phyloP scores from a whole-genome alignment of 139 green algal genomes.

The Chlamydomonas sphaeroides region DNA sequence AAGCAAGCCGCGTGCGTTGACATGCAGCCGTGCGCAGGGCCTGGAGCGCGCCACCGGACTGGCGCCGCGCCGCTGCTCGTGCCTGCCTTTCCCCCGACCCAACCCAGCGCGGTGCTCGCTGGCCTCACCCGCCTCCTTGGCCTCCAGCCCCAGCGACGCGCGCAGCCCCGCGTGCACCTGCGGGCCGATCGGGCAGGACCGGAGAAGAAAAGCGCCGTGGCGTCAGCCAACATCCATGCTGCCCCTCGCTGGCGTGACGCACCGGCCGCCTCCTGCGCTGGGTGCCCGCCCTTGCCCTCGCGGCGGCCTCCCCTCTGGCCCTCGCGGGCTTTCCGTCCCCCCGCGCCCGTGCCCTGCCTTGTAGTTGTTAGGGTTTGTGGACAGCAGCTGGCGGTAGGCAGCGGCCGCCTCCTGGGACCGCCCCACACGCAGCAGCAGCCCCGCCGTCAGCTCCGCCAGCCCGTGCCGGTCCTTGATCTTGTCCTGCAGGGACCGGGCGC shows the following conservation, averaged over 20 bases:
- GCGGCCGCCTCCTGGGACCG: constrained; percentile 65
- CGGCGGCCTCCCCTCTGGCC: no score
- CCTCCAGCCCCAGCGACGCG: constrained; percentile 59
- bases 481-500: constrained; percentile 22
- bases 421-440: constrained; percentile 70
- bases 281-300: no score
- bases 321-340: no score
- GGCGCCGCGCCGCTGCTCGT: neutral
- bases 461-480: constrained; percentile 86
- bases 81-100: neutral
- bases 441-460: constrained; percentile 68
- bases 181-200: no score
- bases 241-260: no score
- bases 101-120: neutral
- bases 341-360: neutral
- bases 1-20: no score
- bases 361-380: constrained; percentile 84
- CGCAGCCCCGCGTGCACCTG: constrained; percentile 79
- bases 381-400: constrained; percentile 78
- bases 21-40: no score
- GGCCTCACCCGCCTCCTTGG: no score
- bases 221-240: no score
- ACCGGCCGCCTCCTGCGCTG: no score
- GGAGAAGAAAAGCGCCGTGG: no score
- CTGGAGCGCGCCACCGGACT: no score